These are phyloP conservation scores for Alternaria postmessia DNA, from an alignment of 2,329 filamentous ascomycete genomes.

Conservation along the genomic window DNA sequence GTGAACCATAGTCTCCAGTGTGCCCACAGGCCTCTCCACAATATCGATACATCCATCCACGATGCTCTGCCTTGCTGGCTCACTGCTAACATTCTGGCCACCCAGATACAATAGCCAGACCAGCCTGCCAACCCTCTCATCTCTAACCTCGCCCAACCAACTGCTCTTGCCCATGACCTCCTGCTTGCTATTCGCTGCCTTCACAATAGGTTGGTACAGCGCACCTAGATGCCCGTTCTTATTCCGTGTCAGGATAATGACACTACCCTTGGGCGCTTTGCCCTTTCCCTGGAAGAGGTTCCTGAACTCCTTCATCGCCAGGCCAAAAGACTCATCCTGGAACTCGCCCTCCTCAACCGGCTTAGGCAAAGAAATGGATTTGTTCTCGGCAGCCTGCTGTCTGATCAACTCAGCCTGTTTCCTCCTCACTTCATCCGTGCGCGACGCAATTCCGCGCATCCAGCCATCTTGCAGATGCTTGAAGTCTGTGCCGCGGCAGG, in stretches of 20 bases:
- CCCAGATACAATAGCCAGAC: slow-evolving; percentile 92
- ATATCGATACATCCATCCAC: slow-evolving; percentile 88
- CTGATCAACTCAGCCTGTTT: slow-evolving; percentile 44
- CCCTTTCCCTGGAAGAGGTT: slow-evolving; percentile 78
- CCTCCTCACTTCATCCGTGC: slow-evolving; percentile 63
- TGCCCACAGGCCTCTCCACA: slow-evolving; percentile 86
- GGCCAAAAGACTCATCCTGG: slow-evolving; percentile 78
- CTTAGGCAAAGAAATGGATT: slow-evolving; percentile 39
- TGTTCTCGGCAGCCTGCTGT: slow-evolving; percentile 56
- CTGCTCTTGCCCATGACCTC: slow-evolving; percentile 58
- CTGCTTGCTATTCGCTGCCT: slow-evolving; percentile 37
- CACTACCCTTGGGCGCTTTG: slow-evolving; percentile 79
- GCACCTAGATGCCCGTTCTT: slow-evolving; percentile 65
- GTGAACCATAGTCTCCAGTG: slow-evolving; percentile 78
- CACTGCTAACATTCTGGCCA: slow-evolving; percentile 86
- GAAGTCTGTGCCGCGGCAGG: slow-evolving; percentile 94
- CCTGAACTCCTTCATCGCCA: slow-evolving; percentile 80
- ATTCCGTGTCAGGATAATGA: slow-evolving; percentile 77
- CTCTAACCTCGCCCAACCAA: slow-evolving; percentile 74
- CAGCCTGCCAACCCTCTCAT: slow-evolving; percentile 81
- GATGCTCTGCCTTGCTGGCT: slow-evolving; percentile 79
- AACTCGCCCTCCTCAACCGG: slow-evolving; percentile 57
- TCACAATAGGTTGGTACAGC: slow-evolving; percentile 39
- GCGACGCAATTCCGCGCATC: slow-evolving; percentile 81
- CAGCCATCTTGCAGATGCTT: slow-evolving; percentile 90